Conservation (phyloP, 257 asterid species). For the Linderniella brevidens region DNA sequence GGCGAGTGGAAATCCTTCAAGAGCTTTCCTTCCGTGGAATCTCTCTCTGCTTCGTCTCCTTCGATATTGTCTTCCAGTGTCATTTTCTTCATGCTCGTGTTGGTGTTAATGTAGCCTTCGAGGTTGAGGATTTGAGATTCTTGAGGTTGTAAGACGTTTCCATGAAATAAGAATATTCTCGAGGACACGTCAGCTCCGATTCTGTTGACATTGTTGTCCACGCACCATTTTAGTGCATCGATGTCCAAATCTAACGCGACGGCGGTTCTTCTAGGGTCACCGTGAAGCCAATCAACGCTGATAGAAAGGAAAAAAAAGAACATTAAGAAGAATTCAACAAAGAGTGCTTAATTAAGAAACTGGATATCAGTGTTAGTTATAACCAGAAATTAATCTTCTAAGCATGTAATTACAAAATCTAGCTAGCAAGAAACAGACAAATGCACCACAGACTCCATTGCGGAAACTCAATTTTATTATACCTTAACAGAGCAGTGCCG, state of each 20-base stretch:
- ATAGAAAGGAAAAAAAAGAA: neutral
- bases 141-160: slow-evolving; percentile 77
- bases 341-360: no score
- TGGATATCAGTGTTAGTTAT: neutral
- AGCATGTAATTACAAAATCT: neutral
- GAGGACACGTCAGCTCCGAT: slow-evolving; percentile 52
- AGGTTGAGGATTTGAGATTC: slow-evolving; percentile 45
- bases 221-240: slow-evolving; percentile 86
- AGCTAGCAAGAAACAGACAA: neutral
- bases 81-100: slow-evolving; percentile 20
- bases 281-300: slow-evolving; percentile 84
- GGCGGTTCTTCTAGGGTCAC: slow-evolving; percentile 85
- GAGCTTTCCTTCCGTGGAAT: slow-evolving; percentile 13
- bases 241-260: slow-evolving; percentile 82
- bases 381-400: neutral
- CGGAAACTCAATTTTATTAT: neutral
- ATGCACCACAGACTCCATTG: neutral
- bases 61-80: slow-evolving; percentile 13
- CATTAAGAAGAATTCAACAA: neutral
- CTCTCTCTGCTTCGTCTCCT: slow-evolving; percentile 9
- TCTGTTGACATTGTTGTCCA: slow-evolving; percentile 61
- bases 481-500: slow-evolving; percentile 97
- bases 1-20: slow-evolving; percentile 45
- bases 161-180: slow-evolving; percentile 64
- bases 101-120: slow-evolving; percentile 17